Evolutionary conservation across 352 stramenopile genomes (phyloP).

Genomic region (Phytophthora nicotianae): DNA sequence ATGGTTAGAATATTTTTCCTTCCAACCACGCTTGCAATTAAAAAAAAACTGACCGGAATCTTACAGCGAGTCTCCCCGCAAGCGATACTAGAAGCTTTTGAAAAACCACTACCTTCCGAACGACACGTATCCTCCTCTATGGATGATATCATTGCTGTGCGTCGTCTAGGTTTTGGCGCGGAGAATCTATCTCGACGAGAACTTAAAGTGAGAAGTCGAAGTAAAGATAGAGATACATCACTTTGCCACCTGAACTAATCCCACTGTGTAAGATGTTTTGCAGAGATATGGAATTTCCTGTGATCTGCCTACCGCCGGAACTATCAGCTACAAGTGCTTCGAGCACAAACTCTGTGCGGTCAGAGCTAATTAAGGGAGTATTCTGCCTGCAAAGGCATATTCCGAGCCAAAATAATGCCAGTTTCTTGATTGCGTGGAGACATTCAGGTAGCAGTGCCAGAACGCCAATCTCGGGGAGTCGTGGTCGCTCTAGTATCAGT

Average conservation of each 20-base stretch:
- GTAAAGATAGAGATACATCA: neutral
- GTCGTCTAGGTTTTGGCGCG: constrained; percentile 41
- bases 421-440: constrained; percentile 53
- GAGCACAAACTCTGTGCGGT: neutral
- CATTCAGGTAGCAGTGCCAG: constrained; percentile 15
- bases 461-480: neutral
- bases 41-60: neutral
- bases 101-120: constrained; percentile 7
- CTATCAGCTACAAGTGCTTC: neutral
- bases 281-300: constrained; percentile 43
- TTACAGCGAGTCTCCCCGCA: constrained; percentile 48
- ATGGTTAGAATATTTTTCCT: constrained; percentile 24
- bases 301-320: constrained; percentile 12
- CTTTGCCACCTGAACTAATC: constrained; percentile 3
- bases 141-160: constrained; percentile 33
- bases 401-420: constrained; percentile 29
- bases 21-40: neutral
- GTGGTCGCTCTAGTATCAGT: neutral
- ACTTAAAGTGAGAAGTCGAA: constrained; percentile 38
- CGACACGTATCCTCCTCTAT: neutral
- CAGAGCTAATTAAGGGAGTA: constrained; percentile 15
- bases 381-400: constrained; percentile 59
- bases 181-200: constrained; percentile 28
- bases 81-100: constrained; percentile 45
- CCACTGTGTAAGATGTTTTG: constrained; percentile 36